Evolutionary conservation across 163 green algal species (phyloP), one percentile per base, ranked within the genome.

Genomic region (Volvox carteri): DNA sequence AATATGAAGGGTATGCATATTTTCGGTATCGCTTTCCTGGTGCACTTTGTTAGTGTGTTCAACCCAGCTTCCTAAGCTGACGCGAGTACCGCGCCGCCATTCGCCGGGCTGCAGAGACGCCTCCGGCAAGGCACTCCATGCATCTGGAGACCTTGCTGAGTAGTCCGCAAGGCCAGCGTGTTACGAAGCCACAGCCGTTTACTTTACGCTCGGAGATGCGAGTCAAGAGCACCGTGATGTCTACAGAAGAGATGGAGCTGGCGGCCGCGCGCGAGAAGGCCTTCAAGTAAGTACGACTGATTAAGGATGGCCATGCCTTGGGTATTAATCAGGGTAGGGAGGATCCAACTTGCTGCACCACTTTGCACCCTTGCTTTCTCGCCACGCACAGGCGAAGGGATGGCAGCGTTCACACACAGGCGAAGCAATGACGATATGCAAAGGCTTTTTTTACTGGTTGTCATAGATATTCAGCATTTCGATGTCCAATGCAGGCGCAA

Each of bases 161-260:
- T 12, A 75, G 41, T 23, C 89, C 74, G 4, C 83, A 88, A 77
- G 89, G 89, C 44, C 89, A 92, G 84, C 89, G 89, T 62, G 84
- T 90, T 9, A 92, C 89, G 12, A 73, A 65, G 42, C n/a, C 89
- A 28, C 30, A 81, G 84, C 84, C 89, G 18, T 92, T 92, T 60
- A 7, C 1, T 21, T 72, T 90, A 25, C 44, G 33, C 50, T 58
- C 78, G 0, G 50, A 70, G 42, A 39, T 79, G 68, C 88, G 77
- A 28, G 54, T 44, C 52, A 88, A 88, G 68, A 74, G n/a, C 28
- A 42, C 35, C 42, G 23, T 56, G 33, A 48, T 90, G 67, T 84
- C 23, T 42, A 86, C 28, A 0, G 89, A 90, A 68, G 89, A 92
- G 44, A 21, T 81, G 42, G 84, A 73, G 0, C 50, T 88, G 6